Evolutionary conservation across 805 yeast species (phyloP), one percentile per base, ranked within the genome.

Genomic region (Cyberlindnera bimundalis): DNA sequence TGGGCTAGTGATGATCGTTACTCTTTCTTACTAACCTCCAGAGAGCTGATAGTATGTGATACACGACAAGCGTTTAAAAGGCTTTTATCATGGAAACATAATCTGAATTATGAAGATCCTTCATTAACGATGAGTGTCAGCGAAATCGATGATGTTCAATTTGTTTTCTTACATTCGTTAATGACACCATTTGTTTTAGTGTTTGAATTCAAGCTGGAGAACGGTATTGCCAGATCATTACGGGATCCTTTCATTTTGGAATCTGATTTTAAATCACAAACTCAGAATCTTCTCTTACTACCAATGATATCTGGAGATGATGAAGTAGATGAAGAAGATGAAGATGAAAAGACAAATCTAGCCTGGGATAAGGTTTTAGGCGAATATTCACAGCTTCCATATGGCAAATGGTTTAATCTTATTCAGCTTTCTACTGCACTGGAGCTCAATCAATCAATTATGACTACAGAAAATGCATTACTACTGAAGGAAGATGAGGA

Each of bases 1-100:
- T 57, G 66, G 11, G 39, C 43, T 11, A 30, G 36, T 4, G 54
- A 54, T 29, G 67, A 58, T 8, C 49, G 62, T 3, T 65, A 69
- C 43, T 62, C 72, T 4, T 70, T 83, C 29, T 51, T 84, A 6
- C 61, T 88, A 20, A 85, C 95, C 0, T 72, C 88, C 1, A 75
- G 72, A 42, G 90, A 84, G 51, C 37, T 89, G 7, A 71, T 78
- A 0, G 64, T 89, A 70, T 50, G 81, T 15, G 65, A 60, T 15
- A 46, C 65, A 11, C 56, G 56, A 14, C 39, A 48, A 13, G 60
- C 62, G 1, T 53, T 76, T n/a, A 61, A 61, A 23, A 68, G 84
- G 42, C 44, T 76, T 2, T 52, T 87, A 1, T 74, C 90, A 0
- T 84, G 95, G 90, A 82, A 80, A 45, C 96, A 88, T 59, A 74